Percentiles rank a stretch among this genome's conserved stretches.
Evolutionary conservation across 1,284 basidiomycete genomes (phyloP).

Genomic region (Irpex sp.): DNA sequence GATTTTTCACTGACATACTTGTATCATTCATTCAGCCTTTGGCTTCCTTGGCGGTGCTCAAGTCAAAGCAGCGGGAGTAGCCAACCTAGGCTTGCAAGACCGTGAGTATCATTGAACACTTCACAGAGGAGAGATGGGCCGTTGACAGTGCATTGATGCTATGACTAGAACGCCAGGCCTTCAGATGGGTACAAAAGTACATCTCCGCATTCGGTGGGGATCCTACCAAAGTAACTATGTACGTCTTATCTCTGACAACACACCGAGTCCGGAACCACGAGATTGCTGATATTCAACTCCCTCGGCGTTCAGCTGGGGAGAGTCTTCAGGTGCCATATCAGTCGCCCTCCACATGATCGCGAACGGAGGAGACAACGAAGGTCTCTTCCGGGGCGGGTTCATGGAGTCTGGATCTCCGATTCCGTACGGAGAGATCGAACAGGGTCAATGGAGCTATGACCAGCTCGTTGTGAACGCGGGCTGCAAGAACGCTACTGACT

Average conservation of each 20-base stretch:
- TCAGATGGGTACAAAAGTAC: constrained; percentile 38
- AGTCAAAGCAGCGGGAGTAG: constrained; percentile 27
- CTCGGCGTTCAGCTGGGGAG: constrained; percentile 27
- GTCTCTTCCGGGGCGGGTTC: constrained; percentile 26
- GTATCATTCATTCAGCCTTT: constrained; percentile 15
- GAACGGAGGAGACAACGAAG: constrained; percentile 23
- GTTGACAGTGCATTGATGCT: too few relatives aligned
- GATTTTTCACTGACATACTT: too few relatives aligned
- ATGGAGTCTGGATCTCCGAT: constrained; percentile 29
- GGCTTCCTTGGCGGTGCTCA: constrained; percentile 32
- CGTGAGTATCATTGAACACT: constrained; percentile 20
- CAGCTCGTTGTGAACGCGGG: constrained; percentile 22
- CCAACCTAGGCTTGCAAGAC: constrained; percentile 33
- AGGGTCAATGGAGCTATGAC: constrained; percentile 26
- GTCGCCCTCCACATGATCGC: constrained; percentile 24
- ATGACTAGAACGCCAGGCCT: constrained; percentile 21
- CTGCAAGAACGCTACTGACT: constrained; percentile 26
- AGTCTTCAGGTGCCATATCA: constrained; percentile 33
- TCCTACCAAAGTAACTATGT: constrained; percentile 25
- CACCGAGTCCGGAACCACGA: too few relatives aligned
- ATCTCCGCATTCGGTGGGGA: constrained; percentile 39
- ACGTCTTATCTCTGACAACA: constrained; percentile 2
- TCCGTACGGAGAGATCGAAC: constrained; percentile 22
- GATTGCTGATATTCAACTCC: too few relatives aligned
- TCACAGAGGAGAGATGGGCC: too few relatives aligned